Evolutionary conservation across 495 filamentous ascomycete genomes (phyloP).

Genomic region (Aspergillus cavernicola): DNA sequence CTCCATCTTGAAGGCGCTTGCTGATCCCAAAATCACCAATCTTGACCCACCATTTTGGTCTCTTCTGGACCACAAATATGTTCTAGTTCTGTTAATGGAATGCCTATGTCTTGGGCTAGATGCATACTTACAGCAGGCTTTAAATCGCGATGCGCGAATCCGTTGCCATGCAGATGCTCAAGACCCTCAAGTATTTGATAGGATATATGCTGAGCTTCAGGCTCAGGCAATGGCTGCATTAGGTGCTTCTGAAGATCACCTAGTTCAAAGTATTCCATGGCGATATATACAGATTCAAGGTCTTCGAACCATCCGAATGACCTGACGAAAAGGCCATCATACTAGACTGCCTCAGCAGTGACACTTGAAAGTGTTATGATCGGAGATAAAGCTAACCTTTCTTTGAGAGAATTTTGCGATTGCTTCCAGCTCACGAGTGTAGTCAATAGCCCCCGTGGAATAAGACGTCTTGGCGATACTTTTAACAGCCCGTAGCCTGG

Average conservation of each 20-base stretch:
- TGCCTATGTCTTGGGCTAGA: no score
- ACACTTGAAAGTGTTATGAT: no score
- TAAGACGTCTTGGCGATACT: not conserved
- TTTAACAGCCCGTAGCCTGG: not conserved
- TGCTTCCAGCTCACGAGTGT: constrained; percentile 15
- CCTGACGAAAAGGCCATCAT: constrained; percentile 22
- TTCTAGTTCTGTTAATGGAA: no score
- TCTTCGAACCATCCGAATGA: constrained; percentile 34
- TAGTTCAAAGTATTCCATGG: constrained; percentile 32
- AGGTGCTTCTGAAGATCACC: constrained; percentile 18
- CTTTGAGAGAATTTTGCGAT: constrained; percentile 19
- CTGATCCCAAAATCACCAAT: constrained; percentile 29
- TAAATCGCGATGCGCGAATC: no score
- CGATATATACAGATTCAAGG: constrained; percentile 22
- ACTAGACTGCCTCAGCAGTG: no score
- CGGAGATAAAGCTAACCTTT: constrained; percentile 12
- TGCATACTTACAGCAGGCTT: no score
- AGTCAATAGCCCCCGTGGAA: not conserved
- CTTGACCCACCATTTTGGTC: constrained; percentile 32
- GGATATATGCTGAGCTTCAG: constrained; percentile 33
- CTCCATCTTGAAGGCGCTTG: no score
- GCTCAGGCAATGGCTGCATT: constrained; percentile 27
- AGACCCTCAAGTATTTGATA: constrained; percentile 42
- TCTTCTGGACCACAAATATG: constrained; percentile 10
- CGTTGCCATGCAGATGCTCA: constrained; percentile 36